These are phyloP conservation scores for Phlebiopsis flavidoalba DNA, from an alignment of 768 basidiomycete species.

Conservation along the genomic window DNA sequence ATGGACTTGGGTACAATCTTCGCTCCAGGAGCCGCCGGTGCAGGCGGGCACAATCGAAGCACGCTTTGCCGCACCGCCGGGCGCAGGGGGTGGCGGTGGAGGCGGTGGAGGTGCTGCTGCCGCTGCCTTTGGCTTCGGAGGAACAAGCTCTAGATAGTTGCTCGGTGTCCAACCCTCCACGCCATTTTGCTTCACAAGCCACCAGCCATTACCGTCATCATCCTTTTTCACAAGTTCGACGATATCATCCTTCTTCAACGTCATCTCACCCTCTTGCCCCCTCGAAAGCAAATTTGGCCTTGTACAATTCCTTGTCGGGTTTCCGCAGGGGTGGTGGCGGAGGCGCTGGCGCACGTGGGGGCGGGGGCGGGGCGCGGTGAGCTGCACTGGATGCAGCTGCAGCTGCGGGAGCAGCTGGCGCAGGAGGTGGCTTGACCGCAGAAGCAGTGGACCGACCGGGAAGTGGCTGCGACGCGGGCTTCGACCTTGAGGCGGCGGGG, in stretches of 20 bases:
- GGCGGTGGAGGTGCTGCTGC: conserved; percentile 66
- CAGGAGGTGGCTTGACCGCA: conserved; percentile 25
- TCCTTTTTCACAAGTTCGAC: conserved; percentile 86
- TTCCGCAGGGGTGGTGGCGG: conserved; percentile 44
- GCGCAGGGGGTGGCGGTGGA: conserved; percentile 34
- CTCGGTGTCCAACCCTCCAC: conserved; percentile 93
- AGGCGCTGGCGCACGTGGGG: conserved; percentile 28
- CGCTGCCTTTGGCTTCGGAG: conserved; percentile 57
- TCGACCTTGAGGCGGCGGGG: conserved; percentile 33
- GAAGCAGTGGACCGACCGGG: conserved; percentile 48
- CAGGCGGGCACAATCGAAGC: conserved; percentile 30
- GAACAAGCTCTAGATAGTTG: conserved; percentile 84
- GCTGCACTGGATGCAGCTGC: conserved; percentile 27
- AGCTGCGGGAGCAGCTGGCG: conserved; percentile 28
- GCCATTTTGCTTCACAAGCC: conserved; percentile 83
- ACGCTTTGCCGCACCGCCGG: conserved; percentile 34
- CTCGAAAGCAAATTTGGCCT: conserved; percentile 87
- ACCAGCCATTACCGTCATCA: conserved; percentile 89
- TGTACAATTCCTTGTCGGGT: conserved; percentile 71
- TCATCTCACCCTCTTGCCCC: conserved; percentile 93
- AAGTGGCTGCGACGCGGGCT: conserved; percentile 59
- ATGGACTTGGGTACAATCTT: conserved; percentile 33
- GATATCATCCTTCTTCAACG: conserved; percentile 82
- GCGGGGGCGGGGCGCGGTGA: conserved; percentile 40
- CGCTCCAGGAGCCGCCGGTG: conserved; percentile 23